Base-by-base conservation (phyloP, 2,329 filamentous ascomycete species). In the Xylariaceae sp. region DNA sequence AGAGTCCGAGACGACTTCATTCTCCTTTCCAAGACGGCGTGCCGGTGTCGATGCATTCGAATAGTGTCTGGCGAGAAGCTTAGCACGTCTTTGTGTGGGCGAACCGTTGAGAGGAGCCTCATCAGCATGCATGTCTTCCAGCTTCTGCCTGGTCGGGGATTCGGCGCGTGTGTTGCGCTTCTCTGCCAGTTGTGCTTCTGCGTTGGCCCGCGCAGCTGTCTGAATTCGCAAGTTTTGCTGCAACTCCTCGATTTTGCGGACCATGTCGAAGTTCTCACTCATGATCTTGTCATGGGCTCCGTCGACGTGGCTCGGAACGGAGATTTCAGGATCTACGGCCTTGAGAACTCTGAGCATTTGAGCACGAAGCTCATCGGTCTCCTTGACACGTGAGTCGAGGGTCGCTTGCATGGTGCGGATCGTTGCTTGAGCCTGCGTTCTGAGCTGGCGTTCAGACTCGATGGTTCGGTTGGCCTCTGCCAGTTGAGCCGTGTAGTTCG, bases 51-150 rank as follows among this genome's bases (percentile, higher is more conserved):
- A 87, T 5, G 85, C 82, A 63, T 88, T 90, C 0, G 90, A 92
- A 64, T 86, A 87, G 48, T 85, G 86, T 49, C 80, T 77, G 15
- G 73, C 73, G 57, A 81, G 80, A 54, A 77, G 66, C 70, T 82
- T 85, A 18, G 75, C 73, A 53, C 85, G 82, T 61, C 86, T 78
- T 68, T 86, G 85, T n/a, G 83, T 86, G 1, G 92, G 91, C 3
- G 92, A 94, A 55, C 86, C 85, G 61, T 84, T 86, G 71, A 82
- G 82, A 45, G 89, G 85, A 17, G 87, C 85, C 75, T 95, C 89
- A 70, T 93, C 94, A 66, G 86, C 82, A 72, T 92, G 88, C 70
- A 96, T 90, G 73, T 97, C 93, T 69, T 96, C 92, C 47, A 96
- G 80, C 64, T 90, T 83, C 8, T 88, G 85, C 63, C 92, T 86